Percentiles rank a stretch among this genome's conserved stretches.
phyloP scores from a whole-genome alignment of 2,329 filamentous ascomycete species.

The Ophiostoma tasmaniense region DNA sequence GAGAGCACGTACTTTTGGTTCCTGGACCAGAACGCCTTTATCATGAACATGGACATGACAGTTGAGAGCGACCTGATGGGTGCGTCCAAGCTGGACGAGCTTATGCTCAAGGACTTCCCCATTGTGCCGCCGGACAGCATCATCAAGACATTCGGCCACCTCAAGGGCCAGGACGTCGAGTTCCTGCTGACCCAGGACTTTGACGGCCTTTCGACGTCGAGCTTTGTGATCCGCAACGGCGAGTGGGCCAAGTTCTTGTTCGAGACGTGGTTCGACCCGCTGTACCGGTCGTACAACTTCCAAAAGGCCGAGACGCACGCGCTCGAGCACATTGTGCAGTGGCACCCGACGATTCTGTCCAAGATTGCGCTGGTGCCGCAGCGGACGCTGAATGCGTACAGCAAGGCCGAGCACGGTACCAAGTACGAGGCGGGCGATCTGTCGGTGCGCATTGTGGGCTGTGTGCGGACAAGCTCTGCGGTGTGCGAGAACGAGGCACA shows the following conservation, averaged over 20 bases:
- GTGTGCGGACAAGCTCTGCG: constrained; percentile 47
- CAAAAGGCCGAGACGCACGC: constrained; percentile 90
- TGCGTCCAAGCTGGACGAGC: constrained; percentile 55
- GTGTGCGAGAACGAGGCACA: constrained; percentile 66
- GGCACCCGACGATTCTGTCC: constrained; percentile 92
- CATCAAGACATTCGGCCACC: constrained; percentile 82
- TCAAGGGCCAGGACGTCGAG: constrained; percentile 70
- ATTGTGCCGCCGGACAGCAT: constrained; percentile 94
- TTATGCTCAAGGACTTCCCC: constrained; percentile 78
- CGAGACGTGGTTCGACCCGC: constrained; percentile 91
- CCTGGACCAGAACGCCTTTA: constrained; percentile 73
- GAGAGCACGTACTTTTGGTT: constrained; percentile 78
- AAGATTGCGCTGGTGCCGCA: constrained; percentile 88
- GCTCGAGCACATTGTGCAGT: constrained; percentile 75
- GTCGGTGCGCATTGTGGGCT: constrained; percentile 68
- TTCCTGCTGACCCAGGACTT: constrained; percentile 78
- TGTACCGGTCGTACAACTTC: constrained; percentile 92
- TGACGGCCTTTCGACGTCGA: constrained; percentile 66
- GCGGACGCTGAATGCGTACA: constrained; percentile 72
- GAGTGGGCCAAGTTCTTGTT: constrained; percentile 90
- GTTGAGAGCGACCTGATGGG: constrained; percentile 66
- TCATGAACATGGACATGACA: constrained; percentile 70
- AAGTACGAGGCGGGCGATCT: constrained; percentile 79
- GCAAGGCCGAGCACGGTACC: constrained; percentile 44
- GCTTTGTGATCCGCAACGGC: constrained; percentile 71